These are phyloP conservation scores for Aspergillus ochraceus DNA, from an alignment of 2,329 filamentous ascomycete genomes.

Conservation along the genomic window DNA sequence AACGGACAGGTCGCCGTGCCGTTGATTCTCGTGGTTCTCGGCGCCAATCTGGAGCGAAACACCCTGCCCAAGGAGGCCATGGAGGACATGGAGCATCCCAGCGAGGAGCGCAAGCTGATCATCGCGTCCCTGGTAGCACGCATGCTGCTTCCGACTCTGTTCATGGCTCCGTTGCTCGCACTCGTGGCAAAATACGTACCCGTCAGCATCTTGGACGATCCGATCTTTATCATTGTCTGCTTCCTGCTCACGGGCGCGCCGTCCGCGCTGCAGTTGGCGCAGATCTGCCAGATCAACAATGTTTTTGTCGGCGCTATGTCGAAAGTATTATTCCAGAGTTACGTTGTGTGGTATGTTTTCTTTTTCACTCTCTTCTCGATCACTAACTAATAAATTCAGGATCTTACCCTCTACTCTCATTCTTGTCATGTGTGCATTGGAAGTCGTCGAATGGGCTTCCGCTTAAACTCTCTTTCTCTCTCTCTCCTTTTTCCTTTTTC, in stretches of 20 bases:
- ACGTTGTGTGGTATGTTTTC: conserved; percentile 75
- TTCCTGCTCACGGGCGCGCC: conserved; percentile 94
- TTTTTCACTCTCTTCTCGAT: conserved; percentile 9
- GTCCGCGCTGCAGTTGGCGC: conserved; percentile 88
- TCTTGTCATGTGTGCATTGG: conserved; percentile 85
- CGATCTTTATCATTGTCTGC: conserved; percentile 97
- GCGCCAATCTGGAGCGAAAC: conserved; percentile 90
- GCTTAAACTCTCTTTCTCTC: background rate
- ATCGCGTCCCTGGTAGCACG: conserved; percentile 82
- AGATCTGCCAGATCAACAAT: conserved; percentile 97
- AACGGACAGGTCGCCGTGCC: conserved; percentile 91
- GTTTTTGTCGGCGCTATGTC: conserved; percentile 96
- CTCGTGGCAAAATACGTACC: conserved; percentile 86
- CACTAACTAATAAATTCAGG: conserved; percentile 46
- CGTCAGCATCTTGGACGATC: conserved; percentile 92
- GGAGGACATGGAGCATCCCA: conserved; percentile 68
- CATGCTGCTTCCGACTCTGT: conserved; percentile 86
- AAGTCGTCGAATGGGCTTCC: conserved; percentile 85
- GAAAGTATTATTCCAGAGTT: conserved; percentile 90
- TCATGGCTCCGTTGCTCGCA: conserved; percentile 90
- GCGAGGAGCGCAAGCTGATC: conserved; percentile 72
- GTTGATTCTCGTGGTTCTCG: conserved; percentile 90
- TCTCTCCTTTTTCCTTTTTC: no score
- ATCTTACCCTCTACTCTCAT: conserved; percentile 91
- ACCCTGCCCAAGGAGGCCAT: conserved; percentile 70